Base-by-base conservation (phyloP, 768 basidiomycete genomes). In the Russula olivacea region DNA sequence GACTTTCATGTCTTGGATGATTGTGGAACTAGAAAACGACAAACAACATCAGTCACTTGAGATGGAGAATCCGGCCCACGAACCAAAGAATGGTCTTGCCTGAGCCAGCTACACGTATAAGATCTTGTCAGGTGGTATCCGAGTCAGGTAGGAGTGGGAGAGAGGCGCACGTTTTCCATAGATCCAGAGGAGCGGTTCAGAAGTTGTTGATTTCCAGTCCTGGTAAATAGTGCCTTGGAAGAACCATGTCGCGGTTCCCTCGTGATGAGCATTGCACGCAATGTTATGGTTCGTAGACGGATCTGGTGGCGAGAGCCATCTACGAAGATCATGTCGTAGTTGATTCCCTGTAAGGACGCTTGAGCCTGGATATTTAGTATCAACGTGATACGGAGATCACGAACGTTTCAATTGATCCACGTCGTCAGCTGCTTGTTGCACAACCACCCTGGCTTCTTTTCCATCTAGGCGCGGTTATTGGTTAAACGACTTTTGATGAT, bases 51-150 rank as follows among this genome's bases (percentile, higher is more conserved):
- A 30, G 8, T 25, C 4, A 48, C 4, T 1, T 6, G 8, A 17
- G 15, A 51, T 30, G 3, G 6, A 49, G 34, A 8, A 3, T 9
- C 8, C 12, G 14, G 4, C 7, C 4, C 0, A 57, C 61, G 5
- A n/a, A 61, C 61, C 61, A 56, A 0, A 61, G 55, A 15, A 50
- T 15, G n/a, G 17, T 61, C 36, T 61, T 61, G 11, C 61, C 61
- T 1, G 61, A 50, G 7, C 61, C 61, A 28, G 53, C 61, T 59
- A 58, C 4, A 14, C 28, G 36, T 4, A 10, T 0, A 47, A 21
- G 14, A 19, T 3, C 2, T 3, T n/a, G 12, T 56, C n/a, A 30
- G 21, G 12, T 2, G 53, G 21, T n/a, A 3, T 2, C 7, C 8
- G 7, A 9, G 32, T 32, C 12, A 4, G 19, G 19, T 5, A 5